Percentiles rank a stretch among this genome's conserved stretches.
phyloP scores from a whole-genome alignment of 192 early-diverging fungal species.

The Lobosporangium transversale region DNA sequence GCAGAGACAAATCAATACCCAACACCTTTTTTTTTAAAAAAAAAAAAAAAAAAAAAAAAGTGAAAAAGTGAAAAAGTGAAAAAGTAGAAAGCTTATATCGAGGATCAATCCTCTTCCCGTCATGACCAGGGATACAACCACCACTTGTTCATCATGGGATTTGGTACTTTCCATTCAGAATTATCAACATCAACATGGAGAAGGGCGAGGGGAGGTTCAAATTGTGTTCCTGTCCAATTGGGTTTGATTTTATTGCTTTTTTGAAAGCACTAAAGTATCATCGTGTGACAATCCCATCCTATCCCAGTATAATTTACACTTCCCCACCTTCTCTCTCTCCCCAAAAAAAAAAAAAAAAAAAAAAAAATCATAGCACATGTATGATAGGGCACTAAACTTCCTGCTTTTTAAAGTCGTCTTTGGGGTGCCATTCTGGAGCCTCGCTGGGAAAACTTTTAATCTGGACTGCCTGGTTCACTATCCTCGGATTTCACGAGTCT shows the following conservation, averaged over 20 bases:
- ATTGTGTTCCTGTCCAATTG: not conserved
- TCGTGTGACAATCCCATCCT: constrained; percentile 40
- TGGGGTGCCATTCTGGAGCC: constrained; percentile 78
- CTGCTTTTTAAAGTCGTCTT: constrained; percentile 87
- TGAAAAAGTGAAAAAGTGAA: not conserved
- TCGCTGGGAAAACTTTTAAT: constrained; percentile 75
- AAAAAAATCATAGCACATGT: constrained; percentile 75
- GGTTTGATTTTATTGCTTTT: not conserved
- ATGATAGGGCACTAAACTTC: constrained; percentile 84
- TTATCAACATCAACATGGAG: no score
- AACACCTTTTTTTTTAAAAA: not conserved
- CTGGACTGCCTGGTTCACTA: constrained; percentile 72
- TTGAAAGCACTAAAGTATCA: no score
- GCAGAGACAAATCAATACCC: not conserved
- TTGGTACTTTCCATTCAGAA: no score
- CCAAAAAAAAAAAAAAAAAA: no score
- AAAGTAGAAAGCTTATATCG: not conserved
- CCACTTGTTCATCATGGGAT: no score
- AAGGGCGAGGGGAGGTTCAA: no score
- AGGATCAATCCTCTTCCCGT: no score
- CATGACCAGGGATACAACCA: no score
- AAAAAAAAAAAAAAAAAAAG: not conserved
- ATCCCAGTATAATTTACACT: no score
- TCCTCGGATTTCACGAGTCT: constrained; percentile 68
- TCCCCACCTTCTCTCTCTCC: no score